Base-by-base conservation (phyloP, 306 rosid species). In the Castanea crenata region DNA sequence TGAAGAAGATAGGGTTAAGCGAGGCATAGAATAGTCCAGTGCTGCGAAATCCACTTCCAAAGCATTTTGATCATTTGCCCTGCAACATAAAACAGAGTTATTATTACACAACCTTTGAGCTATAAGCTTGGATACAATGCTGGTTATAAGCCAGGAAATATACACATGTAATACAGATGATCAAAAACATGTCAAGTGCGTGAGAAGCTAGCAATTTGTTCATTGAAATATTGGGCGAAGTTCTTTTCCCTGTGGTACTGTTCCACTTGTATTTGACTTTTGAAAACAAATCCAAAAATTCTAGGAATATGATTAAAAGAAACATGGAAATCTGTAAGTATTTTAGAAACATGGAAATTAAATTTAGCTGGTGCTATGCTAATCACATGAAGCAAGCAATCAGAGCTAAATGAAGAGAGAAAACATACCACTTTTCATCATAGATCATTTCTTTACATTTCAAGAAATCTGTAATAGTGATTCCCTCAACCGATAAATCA, bases 11-110 rank as follows among this genome's bases (percentile, higher is more conserved):
- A 91, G 80, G 20, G 87, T 80, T 73, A 94, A 82, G 20, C 82
- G 88, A 59, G 97, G 97, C 87, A 75, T 82, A 21, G 89, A 75
- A 81, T 71, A 79, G 81, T 92, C 91, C 63, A 91, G 83, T 74
- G 98, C 96, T 69, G 87, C 89, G 78, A 94, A 92, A 81, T 94
- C 98, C 18, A 89, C 89, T 87, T 94, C 98, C 80, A 94, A 81
- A 55, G 97, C 84, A 79, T 91, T 86, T 83, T 88, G 94, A 87
- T 94, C 97, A 54, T 51, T 92, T 57, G 92, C 93, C 98, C 98
- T 92, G 84, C 70, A 84, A 55, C 20, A 79, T 35, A 69, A 55
- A 71, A 14, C 67, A 38, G 49, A 69, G 76, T 76, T 69, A 71
- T 34, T 5, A 55, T 27, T 5, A 61, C 73, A 63, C 79, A 78